Percentiles rank a stretch among this genome's conserved stretches.
Evolutionary conservation across 139 green algal species (phyloP).

Genomic region (Picochlorum costavermella): DNA sequence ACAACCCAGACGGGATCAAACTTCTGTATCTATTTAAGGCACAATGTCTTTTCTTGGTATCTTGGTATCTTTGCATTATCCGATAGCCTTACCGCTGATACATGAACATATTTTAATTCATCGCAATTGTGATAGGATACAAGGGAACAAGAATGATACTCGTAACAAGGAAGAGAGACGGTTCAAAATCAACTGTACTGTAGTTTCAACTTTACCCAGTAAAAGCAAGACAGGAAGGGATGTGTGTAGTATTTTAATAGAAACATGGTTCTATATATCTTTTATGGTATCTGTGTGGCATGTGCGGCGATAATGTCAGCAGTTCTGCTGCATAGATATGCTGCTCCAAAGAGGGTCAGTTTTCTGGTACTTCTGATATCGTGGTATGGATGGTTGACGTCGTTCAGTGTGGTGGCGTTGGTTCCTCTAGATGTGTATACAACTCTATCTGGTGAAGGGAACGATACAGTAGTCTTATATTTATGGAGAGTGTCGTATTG

Average conservation of each 20-base stretch:
- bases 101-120: too few species aligned
- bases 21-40: too few species aligned
- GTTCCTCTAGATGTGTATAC: conserved; percentile 76
- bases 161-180: too few species aligned
- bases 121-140: too few species aligned
- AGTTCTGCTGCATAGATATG: conserved; percentile 34
- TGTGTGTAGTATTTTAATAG: not conserved
- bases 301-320: not conserved
- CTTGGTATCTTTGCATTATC: too few species aligned
- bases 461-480: conserved; percentile 25
- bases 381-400: conserved; percentile 70
- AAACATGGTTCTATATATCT: not conserved
- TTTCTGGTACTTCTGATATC: conserved; percentile 41
- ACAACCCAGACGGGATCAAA: too few species aligned
- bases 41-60: too few species aligned
- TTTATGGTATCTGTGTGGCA: not conserved
- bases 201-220: too few species aligned
- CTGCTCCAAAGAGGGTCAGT: conserved; percentile 37
- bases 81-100: too few species aligned
- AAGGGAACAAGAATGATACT: too few species aligned
- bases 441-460: conserved; percentile 19
- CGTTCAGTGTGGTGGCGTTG: conserved; percentile 71
- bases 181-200: too few species aligned
- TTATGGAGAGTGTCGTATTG: conserved; percentile 72
- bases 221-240: not conserved